Evolutionary conservation across 306 rosid species (phyloP).

Genomic region (Castanea mollissima): DNA sequence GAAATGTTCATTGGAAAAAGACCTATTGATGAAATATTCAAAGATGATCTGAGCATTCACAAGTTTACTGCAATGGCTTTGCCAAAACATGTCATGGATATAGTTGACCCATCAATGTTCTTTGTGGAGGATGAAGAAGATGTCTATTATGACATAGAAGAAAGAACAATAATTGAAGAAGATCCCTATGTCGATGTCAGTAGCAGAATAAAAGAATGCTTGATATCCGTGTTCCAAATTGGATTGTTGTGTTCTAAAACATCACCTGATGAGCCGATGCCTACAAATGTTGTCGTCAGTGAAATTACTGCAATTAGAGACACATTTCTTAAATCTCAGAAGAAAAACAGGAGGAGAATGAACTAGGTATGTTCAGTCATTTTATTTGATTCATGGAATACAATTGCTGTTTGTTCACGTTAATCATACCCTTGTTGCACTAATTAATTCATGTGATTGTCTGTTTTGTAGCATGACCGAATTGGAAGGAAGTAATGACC

Average conservation of each 20-base stretch:
- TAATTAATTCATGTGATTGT: too few relatives aligned
- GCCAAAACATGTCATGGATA: not conserved
- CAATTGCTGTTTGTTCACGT: too few relatives aligned
- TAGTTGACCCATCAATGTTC: not conserved
- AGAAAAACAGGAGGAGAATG: not conserved
- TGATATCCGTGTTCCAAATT: conserved; percentile 34
- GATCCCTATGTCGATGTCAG: not conserved
- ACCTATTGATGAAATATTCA: conserved; percentile 35
- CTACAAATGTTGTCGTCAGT: conserved; percentile 25
- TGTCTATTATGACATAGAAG: conserved; percentile 15
- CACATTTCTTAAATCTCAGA: not conserved
- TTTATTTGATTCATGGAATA: too few relatives aligned
- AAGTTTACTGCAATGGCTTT: conserved; percentile 23
- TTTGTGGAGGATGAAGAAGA: conserved; percentile 1
- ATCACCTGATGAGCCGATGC: conserved; percentile 26
- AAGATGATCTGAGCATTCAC: conserved; percentile 30
- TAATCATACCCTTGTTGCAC: too few relatives aligned
- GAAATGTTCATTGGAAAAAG: conserved; percentile 46
- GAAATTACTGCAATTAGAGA: conserved; percentile 27
- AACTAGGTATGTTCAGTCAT: not conserved
- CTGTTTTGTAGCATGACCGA: too few relatives aligned
- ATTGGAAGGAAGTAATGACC: too few relatives aligned
- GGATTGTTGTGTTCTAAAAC: conserved; percentile 44
- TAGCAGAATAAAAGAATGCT: conserved; percentile 27
- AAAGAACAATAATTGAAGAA: conserved; percentile 6